Base-by-base conservation (phyloP, 1,284 basidiomycete species). In the Jaminaea rosea region DNA sequence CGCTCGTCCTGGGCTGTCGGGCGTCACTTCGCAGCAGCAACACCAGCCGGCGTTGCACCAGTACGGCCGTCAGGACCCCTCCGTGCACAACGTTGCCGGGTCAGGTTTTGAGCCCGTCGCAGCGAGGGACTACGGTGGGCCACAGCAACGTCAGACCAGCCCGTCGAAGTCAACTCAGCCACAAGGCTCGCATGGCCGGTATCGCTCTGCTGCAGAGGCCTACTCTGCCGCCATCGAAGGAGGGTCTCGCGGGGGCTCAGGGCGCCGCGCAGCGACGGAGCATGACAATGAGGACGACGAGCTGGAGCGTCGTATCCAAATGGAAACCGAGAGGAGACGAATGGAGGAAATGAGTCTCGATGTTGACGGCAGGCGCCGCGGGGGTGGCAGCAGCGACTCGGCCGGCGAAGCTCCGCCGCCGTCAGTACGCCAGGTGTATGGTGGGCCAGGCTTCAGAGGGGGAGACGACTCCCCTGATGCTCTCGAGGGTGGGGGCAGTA, bases 281-380 rank as follows among this genome's bases (percentile, higher is more conserved):
- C 29, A 31, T 8, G 29, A 31, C 29, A 31, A 15, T 15, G 29
- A 31, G 29, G 29, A 31, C 29, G 29, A 31, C 29, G 29, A 31
- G 29, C 8, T 31, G 29, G 29, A 31, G 29, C 29, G 29, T 8
- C 29, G 29, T 8, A 15, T 54, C 17, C 48, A 29, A 8, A 45
- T 64, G 3, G 60, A 64, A 21, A 49, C 53, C 39, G 62, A 64
- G 37, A 56, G 60, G 11, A 53, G 60, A 19, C 42, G 62, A 37
- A 56, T 64, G 55, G 60, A 64, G 24, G 56, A 64, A 36, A 41
- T 64, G 36, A 50, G 46, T 2, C 39, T 64, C 13, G 29, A 15
- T 31, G n/a, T n/a, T n/a, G n/a, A n/a, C n/a, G n/a, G n/a, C n/a
- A 49, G 45, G 5, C 44, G 36, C 41, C 6, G 27, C 37, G 19